A percentile compares a stretch with the other conserved stretches of the same genome.
Evolutionary conservation across 768 basidiomycete species (phyloP).

Genomic region (Trametes villosa): DNA sequence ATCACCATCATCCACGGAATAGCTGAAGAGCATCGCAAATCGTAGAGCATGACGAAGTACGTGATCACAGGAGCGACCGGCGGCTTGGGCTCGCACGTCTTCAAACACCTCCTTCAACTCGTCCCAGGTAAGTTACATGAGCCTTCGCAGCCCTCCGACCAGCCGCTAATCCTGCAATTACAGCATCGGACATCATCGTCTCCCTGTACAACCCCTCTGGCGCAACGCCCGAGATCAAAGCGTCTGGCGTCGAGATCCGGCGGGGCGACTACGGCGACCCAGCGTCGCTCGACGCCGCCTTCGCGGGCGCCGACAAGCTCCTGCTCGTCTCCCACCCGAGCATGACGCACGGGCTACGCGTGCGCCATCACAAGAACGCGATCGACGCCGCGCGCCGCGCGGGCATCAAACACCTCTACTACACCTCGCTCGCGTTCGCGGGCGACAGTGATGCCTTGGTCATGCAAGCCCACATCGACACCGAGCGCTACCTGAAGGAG

Average conservation of each 20-base stretch:
- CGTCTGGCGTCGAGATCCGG: slow-evolving; percentile 34
- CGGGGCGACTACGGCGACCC: slow-evolving; percentile 38
- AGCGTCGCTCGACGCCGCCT: slow-evolving; percentile 38
- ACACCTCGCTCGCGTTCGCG: slow-evolving; percentile 41
- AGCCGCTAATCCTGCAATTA: neutral
- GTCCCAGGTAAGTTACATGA: slow-evolving; percentile 27
- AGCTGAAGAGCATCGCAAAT: neutral
- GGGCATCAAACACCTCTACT: slow-evolving; percentile 40
- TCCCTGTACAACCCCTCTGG: slow-evolving; percentile 39
- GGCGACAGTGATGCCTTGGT: slow-evolving; percentile 35
- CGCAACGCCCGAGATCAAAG: slow-evolving; percentile 24
- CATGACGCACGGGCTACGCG: slow-evolving; percentile 37
- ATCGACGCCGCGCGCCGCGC: slow-evolving; percentile 41
- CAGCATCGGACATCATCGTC: slow-evolving; percentile 35
- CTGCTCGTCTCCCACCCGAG: slow-evolving; percentile 41
- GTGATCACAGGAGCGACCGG: slow-evolving; percentile 44
- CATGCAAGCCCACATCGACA: slow-evolving; percentile 39
- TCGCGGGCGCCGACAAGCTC: slow-evolving; percentile 38
- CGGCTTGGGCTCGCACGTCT: slow-evolving; percentile 40
- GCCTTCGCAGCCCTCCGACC: neutral
- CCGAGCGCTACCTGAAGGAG: slow-evolving; percentile 37
- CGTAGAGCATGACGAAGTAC: slow-evolving; percentile 33
- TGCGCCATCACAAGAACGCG: slow-evolving; percentile 36
- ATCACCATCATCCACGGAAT: neutral
- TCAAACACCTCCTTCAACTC: slow-evolving; percentile 36